A percentile compares a stretch with the other conserved stretches of the same genome.
Conservation (phyloP, 371 early-diverging fungal species). For the Circinella minor region DNA sequence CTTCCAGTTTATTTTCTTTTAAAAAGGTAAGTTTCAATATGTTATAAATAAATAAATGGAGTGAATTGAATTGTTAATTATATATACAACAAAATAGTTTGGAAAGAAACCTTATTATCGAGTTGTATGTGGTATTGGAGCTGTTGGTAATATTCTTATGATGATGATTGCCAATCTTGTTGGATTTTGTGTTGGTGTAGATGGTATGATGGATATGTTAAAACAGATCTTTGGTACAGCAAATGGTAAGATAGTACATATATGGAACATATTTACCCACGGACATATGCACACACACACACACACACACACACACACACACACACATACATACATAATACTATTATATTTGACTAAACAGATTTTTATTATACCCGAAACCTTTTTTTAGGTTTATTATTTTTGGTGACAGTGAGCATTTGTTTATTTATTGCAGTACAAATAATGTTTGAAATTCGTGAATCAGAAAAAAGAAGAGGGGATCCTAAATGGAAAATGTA, state of each 20-base stretch:
- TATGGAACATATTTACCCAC: no score
- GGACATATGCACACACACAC: no score
- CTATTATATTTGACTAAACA: neutral
- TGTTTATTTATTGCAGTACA: conserved; percentile 77
- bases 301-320: no score
- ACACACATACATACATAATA: no score
- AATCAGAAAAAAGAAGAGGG: conserved; percentile 66
- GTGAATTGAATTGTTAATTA: neutral
- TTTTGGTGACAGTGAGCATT: conserved; percentile 53
- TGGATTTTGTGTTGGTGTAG: conserved; percentile 91
- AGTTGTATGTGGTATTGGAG: conserved; percentile 83
- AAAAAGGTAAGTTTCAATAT: conserved; percentile 44
- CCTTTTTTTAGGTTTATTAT: conserved; percentile 40
- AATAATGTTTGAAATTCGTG: conserved; percentile 85
- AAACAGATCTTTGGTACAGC: conserved; percentile 45
- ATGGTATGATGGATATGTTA: conserved; percentile 78
- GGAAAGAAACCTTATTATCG: conserved; percentile 74
- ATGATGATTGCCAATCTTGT: conserved; percentile 96
- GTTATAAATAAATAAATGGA: neutral
- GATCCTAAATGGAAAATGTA: conserved; percentile 52
- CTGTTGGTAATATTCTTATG: conserved; percentile 83
- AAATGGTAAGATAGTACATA: conserved; percentile 32
- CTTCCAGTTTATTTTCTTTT: conserved; percentile 60
- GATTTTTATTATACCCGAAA: neutral
- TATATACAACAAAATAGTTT: no score